Evolutionary conservation across 2,329 filamentous ascomycete species (phyloP).

Genomic region (Pleurostoma richardsiae): DNA sequence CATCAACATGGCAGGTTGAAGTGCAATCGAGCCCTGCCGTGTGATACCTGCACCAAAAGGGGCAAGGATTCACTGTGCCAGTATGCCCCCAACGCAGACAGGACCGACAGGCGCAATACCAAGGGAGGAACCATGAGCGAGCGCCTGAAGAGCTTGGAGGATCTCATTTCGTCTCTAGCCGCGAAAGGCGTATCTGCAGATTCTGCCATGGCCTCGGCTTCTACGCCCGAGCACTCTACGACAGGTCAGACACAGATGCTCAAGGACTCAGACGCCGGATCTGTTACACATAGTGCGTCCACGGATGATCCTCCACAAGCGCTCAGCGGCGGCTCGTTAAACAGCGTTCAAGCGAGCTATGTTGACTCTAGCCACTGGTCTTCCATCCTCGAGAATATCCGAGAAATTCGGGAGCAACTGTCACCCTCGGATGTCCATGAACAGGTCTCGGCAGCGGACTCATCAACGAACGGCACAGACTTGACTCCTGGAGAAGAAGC

Average conservation of each 20-base stretch:
- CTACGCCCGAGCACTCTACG: background rate
- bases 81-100: constrained; percentile 16
- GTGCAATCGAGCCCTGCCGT: constrained; percentile 23
- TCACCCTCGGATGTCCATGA: constrained; percentile 5
- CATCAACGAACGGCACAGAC: background rate
- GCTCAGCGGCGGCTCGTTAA: background rate
- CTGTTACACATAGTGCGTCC: background rate
- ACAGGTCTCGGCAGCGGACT: background rate
- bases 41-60: constrained; percentile 20
- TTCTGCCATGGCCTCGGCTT: background rate
- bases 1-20: constrained; percentile 16
- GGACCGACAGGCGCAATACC: constrained; percentile 4
- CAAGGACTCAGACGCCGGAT: background rate
- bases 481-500: background rate
- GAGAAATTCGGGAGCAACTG: constrained; percentile 22
- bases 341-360: constrained; percentile 15
- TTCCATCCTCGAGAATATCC: constrained; percentile 26
- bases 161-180: constrained; percentile 14
- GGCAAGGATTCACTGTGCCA: constrained; percentile 16
- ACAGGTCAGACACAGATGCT: background rate
- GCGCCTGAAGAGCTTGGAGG: constrained; percentile 19
- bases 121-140: constrained; percentile 7
- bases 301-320: background rate
- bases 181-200: constrained; percentile 4
- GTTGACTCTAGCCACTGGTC: constrained; percentile 25